These are phyloP conservation scores for Camellia sinensis DNA, from an alignment of 148 eudicot species.

Conservation along the genomic window DNA sequence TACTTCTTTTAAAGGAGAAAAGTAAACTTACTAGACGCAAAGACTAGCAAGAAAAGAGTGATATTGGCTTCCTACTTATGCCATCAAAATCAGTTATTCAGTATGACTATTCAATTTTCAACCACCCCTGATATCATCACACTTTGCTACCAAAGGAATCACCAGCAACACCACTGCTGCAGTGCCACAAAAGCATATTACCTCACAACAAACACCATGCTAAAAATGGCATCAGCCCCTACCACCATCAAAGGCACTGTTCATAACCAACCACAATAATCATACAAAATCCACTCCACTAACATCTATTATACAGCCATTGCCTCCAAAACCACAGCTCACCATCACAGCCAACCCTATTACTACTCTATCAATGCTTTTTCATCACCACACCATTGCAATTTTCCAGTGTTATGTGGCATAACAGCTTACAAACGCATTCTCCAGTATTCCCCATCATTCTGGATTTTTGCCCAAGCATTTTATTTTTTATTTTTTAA, in stretches of 20 bases:
- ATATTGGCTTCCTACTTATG: too few species aligned
- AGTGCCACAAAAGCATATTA: not conserved
- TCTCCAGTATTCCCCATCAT: too few species aligned
- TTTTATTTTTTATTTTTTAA: too few species aligned
- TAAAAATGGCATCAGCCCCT: not conserved
- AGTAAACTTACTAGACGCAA: not conserved
- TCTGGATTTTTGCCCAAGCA: too few species aligned
- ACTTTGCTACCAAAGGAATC: not conserved
- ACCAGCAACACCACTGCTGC: not conserved
- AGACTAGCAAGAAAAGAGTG: too few species aligned
- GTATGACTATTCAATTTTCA: too few species aligned
- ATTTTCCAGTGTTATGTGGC: too few species aligned
- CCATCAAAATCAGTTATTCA: too few species aligned
- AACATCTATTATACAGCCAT: not conserved
- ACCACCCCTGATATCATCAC: too few species aligned
- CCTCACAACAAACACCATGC: not conserved
- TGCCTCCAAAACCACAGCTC: not conserved
- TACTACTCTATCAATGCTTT: too few species aligned
- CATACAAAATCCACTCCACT: not conserved
- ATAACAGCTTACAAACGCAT: too few species aligned
- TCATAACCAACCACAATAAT: constrained; percentile 1
- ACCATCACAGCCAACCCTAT: not conserved
- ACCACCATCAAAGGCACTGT: not conserved
- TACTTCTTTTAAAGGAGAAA: not conserved
- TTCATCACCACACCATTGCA: too few species aligned